Conservation (phyloP, 2,329 filamentous ascomycete genomes). For the Fusarium equiseti region DNA sequence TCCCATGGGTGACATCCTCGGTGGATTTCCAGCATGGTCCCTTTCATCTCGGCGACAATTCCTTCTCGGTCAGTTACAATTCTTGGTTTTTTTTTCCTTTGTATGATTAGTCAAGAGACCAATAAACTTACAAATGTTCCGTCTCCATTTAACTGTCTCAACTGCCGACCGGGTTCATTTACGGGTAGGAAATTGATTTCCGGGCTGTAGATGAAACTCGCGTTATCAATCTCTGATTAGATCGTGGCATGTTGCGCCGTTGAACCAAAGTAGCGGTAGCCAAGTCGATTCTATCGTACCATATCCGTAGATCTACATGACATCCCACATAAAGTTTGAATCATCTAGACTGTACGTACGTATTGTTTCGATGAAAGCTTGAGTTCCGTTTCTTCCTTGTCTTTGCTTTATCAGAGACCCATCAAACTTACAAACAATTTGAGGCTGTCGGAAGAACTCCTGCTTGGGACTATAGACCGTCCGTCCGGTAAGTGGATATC, state of each 20-base stretch:
- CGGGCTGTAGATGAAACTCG: conserved; percentile 18
- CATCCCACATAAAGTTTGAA: background rate
- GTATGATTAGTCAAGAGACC: background rate
- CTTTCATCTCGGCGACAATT: conserved; percentile 29
- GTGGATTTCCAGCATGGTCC: conserved; percentile 10
- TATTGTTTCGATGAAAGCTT: background rate
- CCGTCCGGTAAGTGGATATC: background rate
- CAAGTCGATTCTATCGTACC: background rate
- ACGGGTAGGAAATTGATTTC: conserved; percentile 20
- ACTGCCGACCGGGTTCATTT: conserved; percentile 8
- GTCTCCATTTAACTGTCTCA: conserved; percentile 5
- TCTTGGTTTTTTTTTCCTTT: background rate
- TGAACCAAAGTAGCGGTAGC: background rate
- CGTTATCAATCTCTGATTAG: conserved; percentile 26
- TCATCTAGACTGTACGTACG: background rate
- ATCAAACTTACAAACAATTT: background rate
- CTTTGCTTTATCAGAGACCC: background rate
- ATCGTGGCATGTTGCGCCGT: background rate
- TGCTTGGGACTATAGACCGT: background rate
- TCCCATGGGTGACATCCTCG: background rate
- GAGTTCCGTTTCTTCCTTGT: background rate
- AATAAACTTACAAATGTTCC: conserved; percentile 1
- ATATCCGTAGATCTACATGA: background rate
- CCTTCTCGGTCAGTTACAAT: conserved; percentile 6
- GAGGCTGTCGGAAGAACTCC: background rate